A percentile compares a stretch with the other conserved stretches of the same genome.
phyloP scores from a whole-genome alignment of 2,329 filamentous ascomycete species.

The Coniosporium tulheliwenetii region DNA sequence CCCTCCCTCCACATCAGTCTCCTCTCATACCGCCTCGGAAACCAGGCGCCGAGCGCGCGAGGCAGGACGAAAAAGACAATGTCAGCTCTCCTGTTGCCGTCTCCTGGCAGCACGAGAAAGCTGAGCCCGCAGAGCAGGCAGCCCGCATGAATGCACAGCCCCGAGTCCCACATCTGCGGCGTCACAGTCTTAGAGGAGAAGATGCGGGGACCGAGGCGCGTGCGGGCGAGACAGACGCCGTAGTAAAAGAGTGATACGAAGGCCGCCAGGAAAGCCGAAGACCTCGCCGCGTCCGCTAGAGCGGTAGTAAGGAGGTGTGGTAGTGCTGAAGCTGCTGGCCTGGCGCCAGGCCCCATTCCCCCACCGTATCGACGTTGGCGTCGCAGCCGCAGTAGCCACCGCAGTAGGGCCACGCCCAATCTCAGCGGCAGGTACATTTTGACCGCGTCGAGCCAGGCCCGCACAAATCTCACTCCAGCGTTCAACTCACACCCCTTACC shows the following conservation, averaged over 20 bases:
- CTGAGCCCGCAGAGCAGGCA: slow-evolving; percentile 71
- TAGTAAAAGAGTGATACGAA: slow-evolving; percentile 78
- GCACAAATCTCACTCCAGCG: slow-evolving; percentile 49
- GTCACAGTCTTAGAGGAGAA: slow-evolving; percentile 39
- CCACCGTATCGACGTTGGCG: slow-evolving; percentile 1
- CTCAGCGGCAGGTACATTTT: slow-evolving; percentile 54
- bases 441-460: slow-evolving; percentile 59
- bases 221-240: slow-evolving; percentile 63
- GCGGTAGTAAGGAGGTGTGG: slow-evolving; percentile 23
- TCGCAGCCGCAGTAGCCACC: slow-evolving; percentile 26
- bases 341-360: background rate
- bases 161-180: slow-evolving; percentile 41
- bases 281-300: slow-evolving; percentile 46
- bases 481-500: slow-evolving; percentile 63
- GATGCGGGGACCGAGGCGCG: slow-evolving; percentile 53
- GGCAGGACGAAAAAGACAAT: slow-evolving; percentile 70
- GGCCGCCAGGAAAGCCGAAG: slow-evolving; percentile 60
- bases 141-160: slow-evolving; percentile 54
- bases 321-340: slow-evolving; percentile 15
- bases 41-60: slow-evolving; percentile 55
- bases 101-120: slow-evolving; percentile 60
- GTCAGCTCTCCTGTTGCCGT: slow-evolving; percentile 49
- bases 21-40: slow-evolving; percentile 53
- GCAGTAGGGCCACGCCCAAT: slow-evolving; percentile 51
- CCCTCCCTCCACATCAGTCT: slow-evolving; percentile 19